Base-by-base conservation (phyloP, 192 early-diverging fungal species). In the Pecoramyces ruminantium region DNA sequence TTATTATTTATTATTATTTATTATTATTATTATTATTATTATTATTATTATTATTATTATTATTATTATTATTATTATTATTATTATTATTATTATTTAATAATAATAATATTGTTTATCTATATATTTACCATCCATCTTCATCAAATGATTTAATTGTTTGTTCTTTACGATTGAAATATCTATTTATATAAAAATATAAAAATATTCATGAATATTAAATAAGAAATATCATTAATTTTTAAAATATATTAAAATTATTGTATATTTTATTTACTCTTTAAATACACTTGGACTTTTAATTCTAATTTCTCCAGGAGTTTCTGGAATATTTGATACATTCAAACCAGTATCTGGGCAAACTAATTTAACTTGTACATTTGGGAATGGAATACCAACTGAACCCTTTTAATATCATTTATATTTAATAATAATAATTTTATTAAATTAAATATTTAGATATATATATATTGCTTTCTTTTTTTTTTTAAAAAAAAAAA, bases 311-410 rank as follows among this genome's bases (percentile, higher is more conserved):
- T 92, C 90, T 0, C 93, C 95, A 6, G 92, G 83, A 28, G 82
- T 82, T 21, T 88, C 88, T 13, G 85, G 83, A 38, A 39, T 77
- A 13, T 84, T 81, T n/a, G 87, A 89, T 13, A 93, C 87, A 58
- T 92, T 85, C 0, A 29, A 21, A n/a, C 85, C 87, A 51, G 78
- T 39, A 39, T 39, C 30, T 21, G 78, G 15, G 21, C 18, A 80
- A 17, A 88, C 84, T 2, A 96, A 86, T 8, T 88, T 86, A 28
- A 91, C 87, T 34, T 86, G 77, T 4, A 96, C 94, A 17, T 85
- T 85, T 0, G 93, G 92, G 79, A 96, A 86, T 29, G 95, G 95
- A 78, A 86, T 80, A 40, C 95, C 95, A 8, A 96, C 94, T 21
- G 90, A 87, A 0, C 93, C 94, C 81, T 34, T 6, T 34, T 34